A percentile compares a stretch with the other conserved stretches of the same genome.
Conservation (phyloP, 768 basidiomycete genomes). For the Trametes gibbosa region DNA sequence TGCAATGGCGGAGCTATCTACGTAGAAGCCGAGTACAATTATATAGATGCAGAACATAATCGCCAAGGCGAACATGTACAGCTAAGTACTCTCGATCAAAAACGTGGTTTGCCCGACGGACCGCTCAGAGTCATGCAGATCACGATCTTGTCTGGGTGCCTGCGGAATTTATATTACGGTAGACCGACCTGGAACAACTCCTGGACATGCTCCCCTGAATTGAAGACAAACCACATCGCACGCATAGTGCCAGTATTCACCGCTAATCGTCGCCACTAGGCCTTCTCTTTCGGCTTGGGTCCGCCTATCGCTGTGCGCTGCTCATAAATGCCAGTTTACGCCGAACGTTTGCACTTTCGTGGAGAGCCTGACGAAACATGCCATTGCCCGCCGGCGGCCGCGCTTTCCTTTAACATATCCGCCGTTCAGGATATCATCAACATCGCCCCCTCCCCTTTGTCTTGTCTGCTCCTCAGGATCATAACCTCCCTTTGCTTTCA, state of each 20-base stretch:
- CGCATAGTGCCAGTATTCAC: too few species aligned
- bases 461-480: neutral
- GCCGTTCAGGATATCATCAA: neutral
- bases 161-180: neutral
- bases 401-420: neutral
- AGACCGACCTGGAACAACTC: neutral
- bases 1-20: too few species aligned
- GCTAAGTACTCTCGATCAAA: neutral
- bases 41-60: too few species aligned
- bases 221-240: neutral
- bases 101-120: constrained; percentile 1
- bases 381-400: neutral
- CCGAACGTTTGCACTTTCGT: neutral
- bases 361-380: neutral
- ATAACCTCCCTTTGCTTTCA: neutral
- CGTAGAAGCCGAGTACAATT: too few species aligned
- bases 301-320: neutral
- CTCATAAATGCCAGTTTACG: neutral
- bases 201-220: neutral
- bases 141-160: neutral
- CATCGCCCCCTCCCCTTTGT: neutral
- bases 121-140: neutral
- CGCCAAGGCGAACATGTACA: too few species aligned
- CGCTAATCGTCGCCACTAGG: neutral
- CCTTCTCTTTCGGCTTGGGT: neutral